Evolutionary conservation across 2,329 filamentous ascomycete species (phyloP), one percentile per base, ranked within the genome.

Genomic region (Penicillium sp.): DNA sequence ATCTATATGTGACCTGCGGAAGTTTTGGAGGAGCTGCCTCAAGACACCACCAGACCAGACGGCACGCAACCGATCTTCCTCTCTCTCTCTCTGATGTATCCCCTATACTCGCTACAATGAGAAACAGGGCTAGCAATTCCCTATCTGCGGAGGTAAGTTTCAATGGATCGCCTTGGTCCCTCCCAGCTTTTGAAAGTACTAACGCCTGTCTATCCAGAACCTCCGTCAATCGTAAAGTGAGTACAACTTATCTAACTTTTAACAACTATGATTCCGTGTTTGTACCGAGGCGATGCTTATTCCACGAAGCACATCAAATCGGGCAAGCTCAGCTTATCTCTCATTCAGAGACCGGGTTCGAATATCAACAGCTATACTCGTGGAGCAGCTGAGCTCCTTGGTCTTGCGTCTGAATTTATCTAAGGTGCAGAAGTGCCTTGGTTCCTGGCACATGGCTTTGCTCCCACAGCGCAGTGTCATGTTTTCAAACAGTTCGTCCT

Each of bases 171-270:
- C 42, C 43, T 20, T 3, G n/a, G 12, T 41, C 15, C 3, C 2
- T 15, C 18, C 13, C 27, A 36, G 1, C 29, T 37, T 5, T 21
- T 7, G 27, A 20, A 30, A 20, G 8, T 23, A 49, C 53, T 60
- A 49, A 56, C 29, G 45, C 40, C 46, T 27, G 29, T 40, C 30
- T 30, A 10, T 51, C 47, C 70, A 97, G 92, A 95, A 91, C 89
- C 72, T 96, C 73, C 88, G 93, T 66, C 90, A 94, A 80, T 91
- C 91, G 79, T 97, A 92, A 94, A 96, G 91, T 80, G 96, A 96
- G 78, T 91, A 91, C 81, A 96, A 96, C 70, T 82, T 99, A 58
- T 99, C 90, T 84, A 97, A 97, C 76, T 77, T 99, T n/a, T n/a
- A n/a, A n/a, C n/a, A n/a, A n/a, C n/a, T n/a, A n/a, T n/a, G n/a